Evolutionary conservation across 2,329 filamentous ascomycete genomes (phyloP).

Genomic region (Monilinia aucupariae): DNA sequence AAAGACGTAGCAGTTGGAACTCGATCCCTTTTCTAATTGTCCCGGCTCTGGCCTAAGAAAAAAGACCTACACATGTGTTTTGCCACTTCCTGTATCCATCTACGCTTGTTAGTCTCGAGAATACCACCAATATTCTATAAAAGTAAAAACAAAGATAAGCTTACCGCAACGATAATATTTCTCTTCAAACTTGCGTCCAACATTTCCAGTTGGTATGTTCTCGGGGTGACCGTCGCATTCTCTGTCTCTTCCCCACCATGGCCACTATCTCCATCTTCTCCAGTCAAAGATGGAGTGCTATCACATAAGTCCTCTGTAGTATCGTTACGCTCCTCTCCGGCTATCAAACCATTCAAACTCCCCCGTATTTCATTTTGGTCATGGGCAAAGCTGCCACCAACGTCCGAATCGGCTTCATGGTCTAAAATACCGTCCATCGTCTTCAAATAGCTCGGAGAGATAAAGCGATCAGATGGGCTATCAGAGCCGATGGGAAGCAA

Average conservation of each 20-base stretch:
- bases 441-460: not conserved
- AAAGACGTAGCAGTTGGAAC: not conserved
- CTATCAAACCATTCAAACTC: not conserved
- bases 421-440: not conserved
- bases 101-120: not conserved
- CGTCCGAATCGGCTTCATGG: not conserved
- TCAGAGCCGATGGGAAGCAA: not conserved
- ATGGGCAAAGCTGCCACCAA: not conserved
- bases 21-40: not conserved
- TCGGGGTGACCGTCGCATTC: slow-evolving; percentile 28
- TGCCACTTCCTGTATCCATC: slow-evolving; percentile 19
- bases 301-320: not conserved
- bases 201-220: slow-evolving; percentile 69
- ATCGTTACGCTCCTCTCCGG: not conserved
- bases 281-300: not conserved
- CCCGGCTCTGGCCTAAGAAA: not conserved
- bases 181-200: slow-evolving; percentile 59
- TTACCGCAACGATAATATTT: slow-evolving; percentile 68
- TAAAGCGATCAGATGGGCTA: not conserved
- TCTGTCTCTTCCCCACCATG: not conserved
- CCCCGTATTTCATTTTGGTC: not conserved
- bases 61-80: slow-evolving; percentile 17
- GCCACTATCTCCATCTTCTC: not conserved
- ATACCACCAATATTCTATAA: not conserved
- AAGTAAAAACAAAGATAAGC: slow-evolving; percentile 13